These are phyloP conservation scores for Combretum micranthum DNA, from an alignment of 345 rosid species.

Conservation along the genomic window DNA sequence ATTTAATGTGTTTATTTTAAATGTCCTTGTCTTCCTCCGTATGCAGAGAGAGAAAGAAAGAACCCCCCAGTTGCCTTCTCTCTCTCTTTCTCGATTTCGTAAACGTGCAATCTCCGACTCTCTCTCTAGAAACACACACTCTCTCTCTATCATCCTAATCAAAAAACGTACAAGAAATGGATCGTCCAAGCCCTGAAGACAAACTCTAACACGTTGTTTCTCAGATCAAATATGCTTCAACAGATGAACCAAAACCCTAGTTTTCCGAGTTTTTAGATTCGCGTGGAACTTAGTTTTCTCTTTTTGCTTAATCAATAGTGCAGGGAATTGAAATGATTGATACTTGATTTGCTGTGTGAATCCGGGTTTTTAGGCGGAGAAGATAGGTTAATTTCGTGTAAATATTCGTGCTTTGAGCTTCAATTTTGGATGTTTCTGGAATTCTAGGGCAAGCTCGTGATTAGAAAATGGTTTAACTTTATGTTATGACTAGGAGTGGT, in stretches of 20 bases:
- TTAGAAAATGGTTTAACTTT: no score
- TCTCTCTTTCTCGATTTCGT: conserved; percentile 12
- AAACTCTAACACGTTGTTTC: not conserved
- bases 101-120: conserved; percentile 17
- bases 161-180: not conserved
- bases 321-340: not conserved
- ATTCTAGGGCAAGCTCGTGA: no score
- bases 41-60: not conserved
- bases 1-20: no score
- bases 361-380: no score
- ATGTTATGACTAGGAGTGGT: no score
- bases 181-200: no score
- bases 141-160: conserved; percentile 21
- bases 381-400: no score
- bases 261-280: conserved; percentile 11
- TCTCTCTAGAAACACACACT: conserved; percentile 2
- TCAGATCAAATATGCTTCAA: conserved; percentile 9
- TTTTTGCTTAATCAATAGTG: conserved; percentile 1
- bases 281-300: conserved; percentile 21
- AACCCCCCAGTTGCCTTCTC: no score
- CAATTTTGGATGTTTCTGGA: no score
- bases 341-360: no score
- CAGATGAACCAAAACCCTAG: conserved; percentile 23
- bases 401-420: no score
- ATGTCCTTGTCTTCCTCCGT: no score